Conservation (phyloP, 2,329 filamentous ascomycete genomes). For the Ambrosiella cleistominuta region DNA sequence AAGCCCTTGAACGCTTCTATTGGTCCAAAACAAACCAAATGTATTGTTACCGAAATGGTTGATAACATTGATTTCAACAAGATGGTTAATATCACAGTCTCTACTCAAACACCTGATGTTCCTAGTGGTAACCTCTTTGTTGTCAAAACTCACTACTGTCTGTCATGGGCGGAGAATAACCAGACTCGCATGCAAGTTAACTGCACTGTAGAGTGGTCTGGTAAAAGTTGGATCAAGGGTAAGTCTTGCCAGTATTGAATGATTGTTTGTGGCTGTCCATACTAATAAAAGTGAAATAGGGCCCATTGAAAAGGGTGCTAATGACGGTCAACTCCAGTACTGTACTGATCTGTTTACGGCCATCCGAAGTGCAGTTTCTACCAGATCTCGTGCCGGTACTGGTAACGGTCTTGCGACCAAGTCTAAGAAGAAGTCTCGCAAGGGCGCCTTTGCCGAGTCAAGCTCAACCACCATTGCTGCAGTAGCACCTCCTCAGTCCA, state of each 20-base stretch:
- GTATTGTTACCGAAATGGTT: slow-evolving; percentile 70
- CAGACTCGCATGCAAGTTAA: slow-evolving; percentile 71
- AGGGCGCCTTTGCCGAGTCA: slow-evolving; percentile 29
- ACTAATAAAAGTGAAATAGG: slow-evolving; percentile 30
- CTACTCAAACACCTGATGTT: slow-evolving; percentile 84
- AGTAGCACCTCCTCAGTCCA: slow-evolving; percentile 22
- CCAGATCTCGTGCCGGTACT: slow-evolving; percentile 37
- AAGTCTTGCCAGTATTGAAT: slow-evolving; percentile 17
- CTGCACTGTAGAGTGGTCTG: slow-evolving; percentile 86
- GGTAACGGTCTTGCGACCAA: slow-evolving; percentile 31
- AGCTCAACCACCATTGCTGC: slow-evolving; percentile 22
- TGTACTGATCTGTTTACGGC: slow-evolving; percentile 62
- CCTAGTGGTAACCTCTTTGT: slow-evolving; percentile 83
- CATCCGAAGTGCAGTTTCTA: slow-evolving; percentile 54
- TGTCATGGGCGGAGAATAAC: slow-evolving; percentile 82
- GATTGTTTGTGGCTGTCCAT: neutral
- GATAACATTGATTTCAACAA: slow-evolving; percentile 78
- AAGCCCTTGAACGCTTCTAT: slow-evolving; percentile 74
- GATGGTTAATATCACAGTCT: slow-evolving; percentile 62
- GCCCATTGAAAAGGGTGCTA: slow-evolving; percentile 88
- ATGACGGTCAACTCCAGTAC: slow-evolving; percentile 72
- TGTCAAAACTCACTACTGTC: slow-evolving; percentile 84
- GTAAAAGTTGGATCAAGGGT: slow-evolving; percentile 98
- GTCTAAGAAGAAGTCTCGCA: slow-evolving; percentile 45
- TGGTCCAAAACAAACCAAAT: slow-evolving; percentile 87